Evolutionary conservation across 176 grass and related monocot genomes (phyloP), one percentile per base, ranked within the genome.

Genomic region (barley (Hordeum vulgare)): DNA sequence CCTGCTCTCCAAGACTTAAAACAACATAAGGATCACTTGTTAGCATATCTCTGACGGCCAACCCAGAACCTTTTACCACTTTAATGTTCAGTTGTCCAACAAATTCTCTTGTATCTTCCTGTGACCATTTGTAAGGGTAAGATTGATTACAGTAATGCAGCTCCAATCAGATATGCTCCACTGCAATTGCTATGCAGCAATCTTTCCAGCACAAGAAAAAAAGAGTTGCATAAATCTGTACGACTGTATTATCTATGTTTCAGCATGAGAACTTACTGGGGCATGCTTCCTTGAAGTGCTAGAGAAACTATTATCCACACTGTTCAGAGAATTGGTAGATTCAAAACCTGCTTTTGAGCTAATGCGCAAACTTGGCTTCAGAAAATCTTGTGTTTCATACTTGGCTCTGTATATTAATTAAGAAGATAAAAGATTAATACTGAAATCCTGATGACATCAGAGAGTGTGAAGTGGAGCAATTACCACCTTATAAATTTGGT

Each of bases 331-430:
- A 69, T 88, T 89, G 61, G 84, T 92, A 58, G 93, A 80, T 86
- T 87, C 87, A 8, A 99, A 94, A 76, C 93, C 95, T 85, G 87
- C 78, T 74, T 74, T 99, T 63, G 89, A 95, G 20, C 85, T 80
- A 59, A 99, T 99, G 61, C 96, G 96, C 85, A 99, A 88, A 54
- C 96, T 99, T 85, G 96, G 96, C 89, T 94, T 99, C 79, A 99
- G 87, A 93, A 99, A 99, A 70, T 95, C 93, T 74, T 99, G 96
- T 26, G 84, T 90, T 88, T 96, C 96, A 77, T 99, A 99, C 74
- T 99, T 99, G 41, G 96, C 87, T 87, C 96, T 99, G 78, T 81
- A 15, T 68, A 81, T 84, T 47, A 47, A 71, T 84, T 47, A 47
- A 71, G 74, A 82, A 74, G 10, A 72, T 66, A 77, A 72, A 8